These are phyloP conservation scores for Solanum hybrid DNA, from an alignment of 305 asterid species.

Conservation along the genomic window DNA sequence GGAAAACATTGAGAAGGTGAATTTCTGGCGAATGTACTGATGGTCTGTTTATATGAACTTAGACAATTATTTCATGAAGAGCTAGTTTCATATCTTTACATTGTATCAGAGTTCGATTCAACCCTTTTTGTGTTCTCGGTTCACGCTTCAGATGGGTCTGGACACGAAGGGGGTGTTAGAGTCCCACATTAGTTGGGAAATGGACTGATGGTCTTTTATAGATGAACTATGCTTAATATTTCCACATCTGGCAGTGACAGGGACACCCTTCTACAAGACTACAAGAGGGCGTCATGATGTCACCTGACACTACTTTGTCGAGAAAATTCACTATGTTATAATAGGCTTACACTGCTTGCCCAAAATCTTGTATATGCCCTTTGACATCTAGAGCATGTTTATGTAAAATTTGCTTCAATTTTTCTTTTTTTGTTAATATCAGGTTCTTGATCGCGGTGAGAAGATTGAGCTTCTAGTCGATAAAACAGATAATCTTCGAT, in stretches of 20 bases:
- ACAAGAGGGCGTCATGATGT: neutral
- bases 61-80: accelerated
- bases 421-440: neutral
- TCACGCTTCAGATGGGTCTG: neutral
- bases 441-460: constrained; percentile 85
- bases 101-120: neutral
- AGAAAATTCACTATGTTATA: neutral
- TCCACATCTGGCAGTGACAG: neutral
- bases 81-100: neutral
- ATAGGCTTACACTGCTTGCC: neutral
- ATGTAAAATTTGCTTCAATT: neutral
- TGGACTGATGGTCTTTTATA: no score
- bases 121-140: neutral
- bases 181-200: neutral
- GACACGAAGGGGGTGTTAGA: no score
- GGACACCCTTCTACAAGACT: neutral
- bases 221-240: no score
- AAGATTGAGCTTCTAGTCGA: constrained; percentile 72
- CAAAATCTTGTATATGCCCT: neutral
- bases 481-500: constrained; percentile 61
- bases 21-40: neutral
- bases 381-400: neutral
- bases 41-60: neutral
- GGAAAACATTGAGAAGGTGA: constrained; percentile 82
- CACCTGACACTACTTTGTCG: neutral